Evolutionary conservation across 2,329 filamentous ascomycete genomes (phyloP).

Genomic region (Hortaea sp.): DNA sequence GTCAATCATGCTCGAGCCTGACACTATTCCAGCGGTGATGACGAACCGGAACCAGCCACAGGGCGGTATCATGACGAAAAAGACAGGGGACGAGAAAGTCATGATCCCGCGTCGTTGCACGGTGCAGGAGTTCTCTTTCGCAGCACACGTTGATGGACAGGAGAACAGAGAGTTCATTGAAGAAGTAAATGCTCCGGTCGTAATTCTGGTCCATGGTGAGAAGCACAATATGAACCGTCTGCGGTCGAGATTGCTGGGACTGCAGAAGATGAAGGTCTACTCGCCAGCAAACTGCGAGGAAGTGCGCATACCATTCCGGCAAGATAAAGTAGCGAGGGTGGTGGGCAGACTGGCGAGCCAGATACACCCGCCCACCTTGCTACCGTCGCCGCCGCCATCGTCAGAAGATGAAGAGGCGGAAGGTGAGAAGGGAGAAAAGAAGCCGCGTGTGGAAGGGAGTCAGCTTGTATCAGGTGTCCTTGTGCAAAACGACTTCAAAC

Average conservation of each 20-base stretch:
- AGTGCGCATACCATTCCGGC: slow-evolving; percentile 86
- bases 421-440: slow-evolving; percentile 14
- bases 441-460: slow-evolving; percentile 13
- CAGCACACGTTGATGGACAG: slow-evolving; percentile 89
- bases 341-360: slow-evolving; percentile 78
- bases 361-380: slow-evolving; percentile 53
- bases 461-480: slow-evolving; percentile 75
- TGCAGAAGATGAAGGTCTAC: slow-evolving; percentile 85
- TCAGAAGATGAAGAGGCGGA: slow-evolving; percentile 29
- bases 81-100: slow-evolving; percentile 62
- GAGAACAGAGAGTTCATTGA: slow-evolving; percentile 97
- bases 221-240: slow-evolving; percentile 97
- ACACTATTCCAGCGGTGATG: slow-evolving; percentile 91
- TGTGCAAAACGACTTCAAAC: slow-evolving; percentile 95
- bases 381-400: slow-evolving; percentile 23
- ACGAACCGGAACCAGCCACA: slow-evolving; percentile 31
- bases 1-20: slow-evolving; percentile 86
- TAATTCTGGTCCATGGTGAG: slow-evolving; percentile 94
- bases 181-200: slow-evolving; percentile 80
- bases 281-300: slow-evolving; percentile 93
- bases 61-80: slow-evolving; percentile 23
- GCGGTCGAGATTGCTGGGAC: slow-evolving; percentile 86
- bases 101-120: slow-evolving; percentile 90
- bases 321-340: slow-evolving; percentile 91
- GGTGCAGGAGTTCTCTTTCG: slow-evolving; percentile 89